Evolutionary conservation across 352 stramenopile genomes (phyloP), one percentile per base, ranked within the genome.

Genomic region (Globisporangium viniferum): DNA sequence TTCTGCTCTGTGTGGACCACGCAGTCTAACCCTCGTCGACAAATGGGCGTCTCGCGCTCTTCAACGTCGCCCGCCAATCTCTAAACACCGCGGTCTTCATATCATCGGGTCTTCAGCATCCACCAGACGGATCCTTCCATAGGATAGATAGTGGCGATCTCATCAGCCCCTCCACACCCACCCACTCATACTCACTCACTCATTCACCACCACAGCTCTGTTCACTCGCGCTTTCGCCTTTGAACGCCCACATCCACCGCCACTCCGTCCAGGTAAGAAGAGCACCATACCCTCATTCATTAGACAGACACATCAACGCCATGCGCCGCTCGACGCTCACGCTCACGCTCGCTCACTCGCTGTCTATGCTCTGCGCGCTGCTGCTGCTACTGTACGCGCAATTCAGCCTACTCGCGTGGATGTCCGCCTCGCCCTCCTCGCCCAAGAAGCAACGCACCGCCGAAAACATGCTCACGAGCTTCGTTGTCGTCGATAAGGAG

Each of bases 401-500:
- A 48, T 33, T 58, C 60, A 66, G 60, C 44, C 46, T 66, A 27
- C 20, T 59, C 8, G 24, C 60, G 41, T 66, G 60, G 60, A 66
- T 66, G 51, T 46, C 51, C 20, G 14, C 60, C 12, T 67, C 62
- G 12, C 35, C 62, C 5, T 54, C 59, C 29, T 10, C 27, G 22
- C 41, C 48, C 41, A 66, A 66, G 60, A 66, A 66, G 27, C 60
- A 66, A 12, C 60, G 60, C 48, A 64, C 56, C 29, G 41, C 15
- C 31, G n/a, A 44, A 14, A 67, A 46, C 55, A 74, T 79, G 71
- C 29, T 70, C 70, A 73, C 73, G 35, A 91, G 84, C 59, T 94
- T 94, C 68, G 71, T 94, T 9, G 48, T 70, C 20, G 81, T 91
- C 54, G 33, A 79, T 39, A 51, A 77, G 39, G 79, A 90, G 46